Percentiles rank a stretch among this genome's conserved stretches.
Conservation (phyloP, 306 rosid genomes). For the Cicer cuneatum region DNA sequence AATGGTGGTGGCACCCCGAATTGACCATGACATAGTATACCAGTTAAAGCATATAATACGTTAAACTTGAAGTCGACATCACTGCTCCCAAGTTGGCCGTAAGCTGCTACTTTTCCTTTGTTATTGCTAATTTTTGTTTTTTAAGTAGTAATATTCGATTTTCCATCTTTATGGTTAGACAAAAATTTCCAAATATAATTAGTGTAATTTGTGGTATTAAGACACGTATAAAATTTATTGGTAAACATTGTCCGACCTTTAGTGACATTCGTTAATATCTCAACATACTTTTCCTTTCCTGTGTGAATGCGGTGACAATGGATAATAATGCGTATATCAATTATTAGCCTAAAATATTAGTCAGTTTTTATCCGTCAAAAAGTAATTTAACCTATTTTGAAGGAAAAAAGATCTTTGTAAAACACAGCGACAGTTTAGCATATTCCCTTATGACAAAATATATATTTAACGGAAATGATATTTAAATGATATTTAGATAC, state of each 20-base stretch:
- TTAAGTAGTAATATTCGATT: slow-evolving; percentile 12
- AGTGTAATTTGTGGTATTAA: slow-evolving; percentile 1
- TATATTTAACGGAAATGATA: no score
- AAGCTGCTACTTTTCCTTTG: slow-evolving; percentile 34
- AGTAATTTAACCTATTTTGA: background rate
- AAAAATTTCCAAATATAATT: background rate
- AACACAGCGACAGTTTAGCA: background rate
- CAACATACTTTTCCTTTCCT: background rate
- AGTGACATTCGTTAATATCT: slow-evolving; percentile 8
- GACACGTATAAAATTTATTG: background rate
- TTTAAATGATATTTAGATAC: no score
- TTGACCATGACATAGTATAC: slow-evolving; percentile 36
- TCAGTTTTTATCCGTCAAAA: background rate
- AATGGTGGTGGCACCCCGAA: slow-evolving; percentile 39
- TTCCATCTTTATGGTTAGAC: background rate
- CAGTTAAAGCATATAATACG: slow-evolving; percentile 5
- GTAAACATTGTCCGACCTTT: slow-evolving; percentile 12
- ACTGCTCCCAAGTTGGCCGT: slow-evolving; percentile 42
- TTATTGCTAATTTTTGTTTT: slow-evolving; percentile 28
- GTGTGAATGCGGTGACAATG: background rate
- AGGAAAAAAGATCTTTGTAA: background rate
- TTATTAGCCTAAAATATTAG: background rate
- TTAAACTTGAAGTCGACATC: slow-evolving; percentile 51
- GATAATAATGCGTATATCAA: background rate
- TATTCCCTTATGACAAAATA: background rate